Conservation (phyloP, 2,329 filamentous ascomycete species). For the Arthrobotrys pseudoclavata region DNA sequence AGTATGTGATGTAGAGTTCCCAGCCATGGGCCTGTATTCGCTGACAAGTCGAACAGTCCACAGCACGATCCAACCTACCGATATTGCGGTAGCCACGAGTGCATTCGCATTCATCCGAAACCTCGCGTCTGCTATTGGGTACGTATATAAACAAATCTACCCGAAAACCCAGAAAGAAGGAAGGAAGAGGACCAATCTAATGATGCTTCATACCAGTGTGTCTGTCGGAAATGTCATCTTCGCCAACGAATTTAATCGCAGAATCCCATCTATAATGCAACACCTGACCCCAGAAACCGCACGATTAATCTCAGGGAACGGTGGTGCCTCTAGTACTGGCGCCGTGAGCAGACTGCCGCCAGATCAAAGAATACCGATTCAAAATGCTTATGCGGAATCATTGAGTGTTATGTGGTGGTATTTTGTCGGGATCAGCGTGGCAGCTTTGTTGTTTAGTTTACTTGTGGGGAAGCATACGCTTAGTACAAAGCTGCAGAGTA, state of each 20-base stretch:
- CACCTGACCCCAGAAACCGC: constrained; percentile 71
- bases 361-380: constrained; percentile 66
- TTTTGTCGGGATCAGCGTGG: constrained; percentile 60
- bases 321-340: constrained; percentile 74
- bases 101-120: constrained; percentile 75
- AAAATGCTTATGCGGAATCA: constrained; percentile 62
- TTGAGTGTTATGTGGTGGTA: constrained; percentile 64
- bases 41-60: constrained; percentile 68
- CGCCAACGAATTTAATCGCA: constrained; percentile 78
- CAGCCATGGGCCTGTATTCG: background rate
- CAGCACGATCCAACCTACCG: constrained; percentile 72
- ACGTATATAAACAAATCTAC: background rate
- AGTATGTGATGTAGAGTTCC: constrained; percentile 22
- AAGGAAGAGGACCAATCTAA: constrained; percentile 2
- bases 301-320: constrained; percentile 71
- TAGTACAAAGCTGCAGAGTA: constrained; percentile 62
- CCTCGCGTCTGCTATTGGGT: constrained; percentile 71
- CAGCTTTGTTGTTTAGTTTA: constrained; percentile 53
- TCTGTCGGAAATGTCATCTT: constrained; percentile 80
- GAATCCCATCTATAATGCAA: constrained; percentile 69
- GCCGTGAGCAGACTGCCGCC: constrained; percentile 71
- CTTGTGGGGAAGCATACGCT: constrained; percentile 61
- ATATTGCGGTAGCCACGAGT: constrained; percentile 75
- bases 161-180: background rate
- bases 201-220: constrained; percentile 65